phyloP scores from a whole-genome alignment of 2,329 filamentous ascomycete genomes.

The Hansfordia pulvinata region DNA sequence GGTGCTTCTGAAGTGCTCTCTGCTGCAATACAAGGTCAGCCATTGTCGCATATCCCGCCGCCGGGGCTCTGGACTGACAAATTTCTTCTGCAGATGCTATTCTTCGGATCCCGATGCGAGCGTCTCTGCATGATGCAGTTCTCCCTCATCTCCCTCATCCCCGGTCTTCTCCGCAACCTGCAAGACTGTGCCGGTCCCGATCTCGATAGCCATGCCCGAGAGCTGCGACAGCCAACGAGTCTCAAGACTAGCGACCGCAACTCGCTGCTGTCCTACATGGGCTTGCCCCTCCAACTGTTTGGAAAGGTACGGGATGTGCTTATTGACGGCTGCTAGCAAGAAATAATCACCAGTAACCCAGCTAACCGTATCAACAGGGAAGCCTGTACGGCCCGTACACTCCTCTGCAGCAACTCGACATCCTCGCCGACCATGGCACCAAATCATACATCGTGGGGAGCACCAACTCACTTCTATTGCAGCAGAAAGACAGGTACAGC shows the following conservation, averaged over 20 bases:
- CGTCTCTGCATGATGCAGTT: conserved; percentile 97
- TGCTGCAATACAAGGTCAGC: conserved; percentile 82
- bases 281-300: conserved; percentile 86
- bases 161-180: conserved; percentile 79
- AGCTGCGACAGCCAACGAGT: conserved; percentile 63
- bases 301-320: conserved; percentile 50
- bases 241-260: conserved; percentile 82
- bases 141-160: conserved; percentile 87
- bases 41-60: not conserved
- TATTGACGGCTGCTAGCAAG: conserved; percentile 6
- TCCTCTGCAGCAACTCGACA: conserved; percentile 85
- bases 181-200: conserved; percentile 94
- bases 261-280: conserved; percentile 88
- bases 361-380: conserved; percentile 36
- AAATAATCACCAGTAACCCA: not conserved
- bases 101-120: conserved; percentile 95
- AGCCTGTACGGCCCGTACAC: conserved; percentile 95
- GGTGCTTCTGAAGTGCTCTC: conserved; percentile 82
- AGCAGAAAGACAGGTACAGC: conserved; percentile 91
- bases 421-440: conserved; percentile 83
- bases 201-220: conserved; percentile 69
- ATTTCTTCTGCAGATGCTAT: conserved; percentile 61
- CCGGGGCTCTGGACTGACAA: conserved; percentile 4
- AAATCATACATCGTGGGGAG: conserved; percentile 97
- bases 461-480: conserved; percentile 84